Percentiles rank a stretch among this genome's conserved stretches.
Conservation (phyloP, 495 filamentous ascomycete genomes). For the Cenococcum geophilum region DNA sequence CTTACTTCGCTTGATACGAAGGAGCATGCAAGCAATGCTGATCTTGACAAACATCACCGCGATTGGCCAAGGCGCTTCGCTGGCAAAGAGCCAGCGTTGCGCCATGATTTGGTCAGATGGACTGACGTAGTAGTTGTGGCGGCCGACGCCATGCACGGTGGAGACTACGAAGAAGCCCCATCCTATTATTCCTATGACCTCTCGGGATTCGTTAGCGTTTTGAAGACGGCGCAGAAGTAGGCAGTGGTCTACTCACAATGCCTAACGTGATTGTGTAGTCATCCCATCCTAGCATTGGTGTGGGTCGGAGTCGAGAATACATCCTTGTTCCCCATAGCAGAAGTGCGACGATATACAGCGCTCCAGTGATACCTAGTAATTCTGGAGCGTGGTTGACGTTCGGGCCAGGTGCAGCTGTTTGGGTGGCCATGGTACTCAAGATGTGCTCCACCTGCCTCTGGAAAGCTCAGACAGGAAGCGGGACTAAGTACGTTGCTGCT, state of each 20-base stretch:
- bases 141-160: constrained; percentile 29
- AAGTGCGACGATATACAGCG: constrained; percentile 14
- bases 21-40: constrained; percentile 35
- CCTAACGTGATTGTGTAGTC: constrained; percentile 17
- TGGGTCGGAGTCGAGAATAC: constrained; percentile 11
- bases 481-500: too few relatives aligned
- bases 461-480: too few relatives aligned
- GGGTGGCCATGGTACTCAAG: neutral
- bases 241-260: constrained; percentile 10
- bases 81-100: constrained; percentile 29
- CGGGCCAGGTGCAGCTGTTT: constrained; percentile 5
- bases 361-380: constrained; percentile 15
- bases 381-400: constrained; percentile 13
- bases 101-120: constrained; percentile 14
- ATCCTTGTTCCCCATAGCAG: constrained; percentile 11
- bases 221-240: neutral
- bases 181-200: constrained; percentile 14
- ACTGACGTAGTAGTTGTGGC: constrained; percentile 32
- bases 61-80: constrained; percentile 18
- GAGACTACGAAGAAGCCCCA: constrained; percentile 22
- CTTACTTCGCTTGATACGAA: constrained; percentile 32
- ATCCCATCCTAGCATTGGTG: constrained; percentile 20
- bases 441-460: too few relatives aligned
- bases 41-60: constrained; percentile 36
- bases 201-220: neutral